Conservation (phyloP, 257 asterid species). For the Nyctanthes arbortristis region DNA sequence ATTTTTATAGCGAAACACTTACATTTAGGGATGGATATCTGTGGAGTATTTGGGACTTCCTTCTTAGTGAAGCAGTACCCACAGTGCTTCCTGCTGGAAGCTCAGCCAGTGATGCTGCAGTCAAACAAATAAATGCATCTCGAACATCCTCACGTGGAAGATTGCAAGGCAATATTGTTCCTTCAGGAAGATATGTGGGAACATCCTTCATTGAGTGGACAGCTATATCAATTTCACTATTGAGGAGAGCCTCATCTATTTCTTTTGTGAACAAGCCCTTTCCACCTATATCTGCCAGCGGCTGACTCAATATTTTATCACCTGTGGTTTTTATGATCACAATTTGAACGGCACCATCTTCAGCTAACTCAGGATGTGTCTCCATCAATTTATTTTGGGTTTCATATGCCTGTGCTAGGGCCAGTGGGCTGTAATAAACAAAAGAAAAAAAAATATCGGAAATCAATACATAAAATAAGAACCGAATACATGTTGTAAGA, state of each 20-base stretch:
- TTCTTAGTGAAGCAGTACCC: conserved; percentile 95
- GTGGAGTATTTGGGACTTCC: conserved; percentile 93
- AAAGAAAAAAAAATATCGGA: conserved; percentile 12
- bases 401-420: conserved; percentile 97
- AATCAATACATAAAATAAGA: conserved; percentile 6
- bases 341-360: conserved; percentile 85
- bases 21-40: conserved; percentile 77
- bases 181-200: conserved; percentile 88
- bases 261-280: conserved; percentile 96
- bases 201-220: conserved; percentile 99
- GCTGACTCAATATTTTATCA: conserved; percentile 88
- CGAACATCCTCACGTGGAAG: conserved; percentile 96
- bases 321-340: conserved; percentile 92
- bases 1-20: conserved; percentile 14
- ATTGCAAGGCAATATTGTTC: conserved; percentile 85
- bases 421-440: conserved; percentile 88
- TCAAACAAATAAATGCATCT: conserved; percentile 88
- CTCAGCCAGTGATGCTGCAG: conserved; percentile 72
- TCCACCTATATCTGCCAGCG: conserved; percentile 97
- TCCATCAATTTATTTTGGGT: conserved; percentile 74
- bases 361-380: conserved; percentile 82
- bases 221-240: conserved; percentile 87
- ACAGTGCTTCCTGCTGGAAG: conserved; percentile 82
- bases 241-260: conserved; percentile 92
- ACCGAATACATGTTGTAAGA: neutral